A percentile compares a stretch with the other conserved stretches of the same genome.
phyloP scores from a whole-genome alignment of 2,329 filamentous ascomycete genomes.

The Nectriaceae sp. region DNA sequence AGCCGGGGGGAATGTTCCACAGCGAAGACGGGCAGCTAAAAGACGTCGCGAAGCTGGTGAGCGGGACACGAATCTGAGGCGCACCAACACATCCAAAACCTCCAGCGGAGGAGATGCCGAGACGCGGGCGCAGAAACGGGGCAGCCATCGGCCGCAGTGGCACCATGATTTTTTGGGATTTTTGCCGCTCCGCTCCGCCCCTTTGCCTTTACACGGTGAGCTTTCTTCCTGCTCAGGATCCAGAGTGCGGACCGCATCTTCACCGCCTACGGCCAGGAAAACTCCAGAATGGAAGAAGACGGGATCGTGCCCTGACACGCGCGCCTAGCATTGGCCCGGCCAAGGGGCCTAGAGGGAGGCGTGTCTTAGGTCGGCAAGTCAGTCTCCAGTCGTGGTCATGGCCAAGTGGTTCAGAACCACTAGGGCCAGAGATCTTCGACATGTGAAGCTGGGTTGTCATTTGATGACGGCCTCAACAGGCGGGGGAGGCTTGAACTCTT shows the following conservation, averaged over 20 bases:
- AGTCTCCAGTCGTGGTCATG: neutral
- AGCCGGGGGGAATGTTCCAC: conserved; percentile 7
- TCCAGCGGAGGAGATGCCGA: neutral
- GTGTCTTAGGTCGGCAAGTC: neutral
- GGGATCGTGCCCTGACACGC: neutral
- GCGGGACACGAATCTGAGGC: neutral
- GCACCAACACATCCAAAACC: neutral
- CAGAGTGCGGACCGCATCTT: neutral
- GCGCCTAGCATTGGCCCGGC: neutral
- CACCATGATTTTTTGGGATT: too few relatives aligned
- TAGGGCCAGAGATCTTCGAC: neutral
- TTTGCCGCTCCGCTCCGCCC: neutral
- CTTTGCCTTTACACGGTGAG: neutral
- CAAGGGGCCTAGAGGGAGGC: neutral
- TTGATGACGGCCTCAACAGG: neutral
- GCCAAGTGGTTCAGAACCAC: neutral
- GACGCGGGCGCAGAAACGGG: neutral
- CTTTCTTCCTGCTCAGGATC: neutral
- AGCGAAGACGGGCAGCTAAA: neutral
- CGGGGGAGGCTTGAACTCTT: neutral
- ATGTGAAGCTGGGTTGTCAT: neutral
- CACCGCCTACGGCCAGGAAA: neutral
- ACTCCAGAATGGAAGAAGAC: neutral
- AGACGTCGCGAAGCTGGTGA: neutral
- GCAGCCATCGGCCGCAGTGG: neutral